These are phyloP conservation scores for Ustulina deusta DNA, from an alignment of 2,329 filamentous ascomycete genomes.

Conservation along the genomic window DNA sequence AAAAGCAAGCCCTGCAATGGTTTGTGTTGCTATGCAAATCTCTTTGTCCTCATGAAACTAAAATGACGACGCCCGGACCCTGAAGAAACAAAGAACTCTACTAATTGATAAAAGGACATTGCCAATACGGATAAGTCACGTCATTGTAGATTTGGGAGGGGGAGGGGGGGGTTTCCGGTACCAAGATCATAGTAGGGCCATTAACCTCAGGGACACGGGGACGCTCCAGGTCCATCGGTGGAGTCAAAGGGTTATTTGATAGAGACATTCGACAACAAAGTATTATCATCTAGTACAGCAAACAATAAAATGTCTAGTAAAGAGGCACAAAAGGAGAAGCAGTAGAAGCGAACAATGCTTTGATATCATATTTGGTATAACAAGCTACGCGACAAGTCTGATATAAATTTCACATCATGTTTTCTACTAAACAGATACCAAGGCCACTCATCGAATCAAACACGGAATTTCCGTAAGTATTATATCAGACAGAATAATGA, in stretches of 20 bases:
- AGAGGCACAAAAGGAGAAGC: no score
- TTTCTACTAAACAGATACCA: not conserved
- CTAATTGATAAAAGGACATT: not conserved
- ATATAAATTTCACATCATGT: constrained; percentile 11
- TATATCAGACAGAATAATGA: constrained; percentile 11
- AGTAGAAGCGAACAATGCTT: not conserved
- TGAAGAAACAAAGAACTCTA: constrained; percentile 7
- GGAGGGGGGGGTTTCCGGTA: no score
- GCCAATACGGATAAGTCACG: no score
- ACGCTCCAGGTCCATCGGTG: no score
- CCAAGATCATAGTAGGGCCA: no score
- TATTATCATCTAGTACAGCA: not conserved
- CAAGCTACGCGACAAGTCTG: not conserved
- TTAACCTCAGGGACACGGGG: no score
- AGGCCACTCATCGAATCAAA: not conserved
- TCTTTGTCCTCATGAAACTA: constrained; percentile 10
- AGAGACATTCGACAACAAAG: not conserved
- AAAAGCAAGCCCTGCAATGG: no score
- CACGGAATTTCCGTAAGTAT: no score
- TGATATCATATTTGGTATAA: not conserved
- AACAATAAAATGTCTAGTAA: not conserved
- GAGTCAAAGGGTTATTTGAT: not conserved
- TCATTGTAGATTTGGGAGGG: no score
- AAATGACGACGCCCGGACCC: not conserved
- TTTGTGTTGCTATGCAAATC: not conserved